phyloP scores from a whole-genome alignment of 148 eudicot genomes.

The Polygonum maritimum region DNA sequence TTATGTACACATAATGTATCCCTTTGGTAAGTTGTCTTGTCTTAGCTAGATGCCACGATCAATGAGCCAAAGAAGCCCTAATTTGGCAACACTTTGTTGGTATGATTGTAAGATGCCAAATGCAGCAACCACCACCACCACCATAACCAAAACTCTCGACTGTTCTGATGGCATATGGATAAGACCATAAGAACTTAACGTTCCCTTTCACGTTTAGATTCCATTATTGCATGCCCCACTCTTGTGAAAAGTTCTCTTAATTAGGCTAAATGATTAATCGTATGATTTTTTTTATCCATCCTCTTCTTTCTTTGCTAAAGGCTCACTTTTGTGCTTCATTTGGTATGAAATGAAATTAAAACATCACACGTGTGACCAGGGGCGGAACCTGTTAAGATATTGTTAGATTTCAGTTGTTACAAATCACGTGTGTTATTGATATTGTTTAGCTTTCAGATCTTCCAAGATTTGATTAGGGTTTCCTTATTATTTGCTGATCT shows the following conservation, averaged over 20 bases:
- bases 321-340: no score
- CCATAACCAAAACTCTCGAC: not conserved
- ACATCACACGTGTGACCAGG: no score
- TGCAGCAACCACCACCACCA: not conserved
- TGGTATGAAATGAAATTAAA: no score
- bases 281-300: no score
- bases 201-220: not conserved
- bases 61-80: not conserved
- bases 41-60: not conserved
- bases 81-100: not conserved
- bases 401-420: no score
- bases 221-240: not conserved
- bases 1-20: not conserved
- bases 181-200: not conserved
- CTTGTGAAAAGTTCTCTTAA: not conserved
- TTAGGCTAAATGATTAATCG: no score
- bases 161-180: not conserved
- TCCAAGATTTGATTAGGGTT: no score
- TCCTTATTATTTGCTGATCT: no score
- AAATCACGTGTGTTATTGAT: no score
- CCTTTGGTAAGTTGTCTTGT: not conserved
- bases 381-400: no score
- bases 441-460: no score
- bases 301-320: no score
- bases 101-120: slow-evolving; percentile 3